phyloP scores from a whole-genome alignment of 2,329 filamentous ascomycete species.

The Pseudogymnoascus sp. region DNA sequence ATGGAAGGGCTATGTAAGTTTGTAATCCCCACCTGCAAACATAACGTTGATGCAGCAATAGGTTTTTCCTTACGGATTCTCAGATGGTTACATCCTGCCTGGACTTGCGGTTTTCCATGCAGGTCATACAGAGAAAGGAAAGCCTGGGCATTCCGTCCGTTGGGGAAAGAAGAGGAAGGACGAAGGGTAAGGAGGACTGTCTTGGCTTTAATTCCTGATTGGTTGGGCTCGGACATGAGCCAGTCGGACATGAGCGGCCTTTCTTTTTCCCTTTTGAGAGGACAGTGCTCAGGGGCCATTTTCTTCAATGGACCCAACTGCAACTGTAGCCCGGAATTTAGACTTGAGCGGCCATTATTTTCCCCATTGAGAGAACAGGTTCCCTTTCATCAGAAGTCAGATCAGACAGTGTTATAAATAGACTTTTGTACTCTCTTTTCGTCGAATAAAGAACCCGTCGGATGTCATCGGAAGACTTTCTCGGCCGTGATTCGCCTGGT shows the following conservation, averaged over 20 bases:
- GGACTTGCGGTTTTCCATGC: not conserved
- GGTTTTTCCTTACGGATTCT: not conserved
- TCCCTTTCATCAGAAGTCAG: not conserved
- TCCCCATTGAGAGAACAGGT: not conserved
- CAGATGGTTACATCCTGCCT: not conserved
- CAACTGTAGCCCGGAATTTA: not conserved
- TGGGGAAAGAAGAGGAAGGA: not conserved
- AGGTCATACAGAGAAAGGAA: not conserved
- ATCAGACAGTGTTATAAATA: not conserved
- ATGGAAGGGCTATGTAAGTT: not conserved
- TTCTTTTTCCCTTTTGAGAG: not conserved
- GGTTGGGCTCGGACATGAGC: too few relatives aligned
- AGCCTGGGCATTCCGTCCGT: not conserved
- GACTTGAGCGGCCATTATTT: not conserved
- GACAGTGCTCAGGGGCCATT: not conserved
- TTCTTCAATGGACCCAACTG: not conserved
- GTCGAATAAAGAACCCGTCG: not conserved
- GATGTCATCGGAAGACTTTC: not conserved
- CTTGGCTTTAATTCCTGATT: not conserved
- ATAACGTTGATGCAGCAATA: not conserved
- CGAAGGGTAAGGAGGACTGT: not conserved
- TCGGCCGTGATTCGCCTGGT: not conserved
- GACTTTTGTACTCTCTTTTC: not conserved
- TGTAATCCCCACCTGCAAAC: not conserved
- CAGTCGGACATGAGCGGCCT: not conserved